phyloP scores from a whole-genome alignment of 2,329 filamentous ascomycete species.

The Alternaria angustiovoidea region DNA sequence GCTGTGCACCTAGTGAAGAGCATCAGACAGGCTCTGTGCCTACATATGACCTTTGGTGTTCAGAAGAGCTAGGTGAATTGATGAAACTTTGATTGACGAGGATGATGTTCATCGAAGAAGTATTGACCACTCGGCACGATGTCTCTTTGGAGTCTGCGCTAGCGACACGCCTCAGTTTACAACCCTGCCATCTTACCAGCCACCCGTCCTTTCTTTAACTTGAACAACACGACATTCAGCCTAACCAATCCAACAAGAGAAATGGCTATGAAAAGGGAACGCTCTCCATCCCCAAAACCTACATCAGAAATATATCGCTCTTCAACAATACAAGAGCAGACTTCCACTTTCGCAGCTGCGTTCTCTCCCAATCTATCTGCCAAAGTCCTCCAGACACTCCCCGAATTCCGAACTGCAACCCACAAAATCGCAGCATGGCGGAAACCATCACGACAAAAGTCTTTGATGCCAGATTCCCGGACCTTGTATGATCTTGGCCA shows the following conservation, averaged over 20 bases:
- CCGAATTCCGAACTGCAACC: constrained; percentile 56
- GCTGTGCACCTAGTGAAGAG: neutral
- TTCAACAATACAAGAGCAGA: constrained; percentile 57
- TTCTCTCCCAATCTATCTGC: constrained; percentile 57
- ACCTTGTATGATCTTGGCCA: constrained; percentile 55
- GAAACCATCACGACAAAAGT: constrained; percentile 56
- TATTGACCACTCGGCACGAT: constrained; percentile 11
- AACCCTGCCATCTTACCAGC: constrained; percentile 4
- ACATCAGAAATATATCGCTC: constrained; percentile 55
- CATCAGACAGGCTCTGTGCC: neutral
- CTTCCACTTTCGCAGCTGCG: constrained; percentile 60
- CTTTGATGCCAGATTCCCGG: constrained; percentile 49
- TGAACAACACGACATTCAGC: constrained; percentile 2
- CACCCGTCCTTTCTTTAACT: constrained; percentile 9
- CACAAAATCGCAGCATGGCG: constrained; percentile 63
- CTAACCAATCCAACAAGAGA: constrained; percentile 1
- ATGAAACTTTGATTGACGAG: neutral
- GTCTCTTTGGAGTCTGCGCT: constrained; percentile 14
- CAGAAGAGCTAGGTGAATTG: neutral
- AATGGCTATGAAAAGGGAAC: constrained; percentile 46
- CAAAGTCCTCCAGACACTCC: constrained; percentile 53
- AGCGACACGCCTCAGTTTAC: constrained; percentile 17
- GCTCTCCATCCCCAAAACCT: constrained; percentile 23
- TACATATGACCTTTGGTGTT: neutral
- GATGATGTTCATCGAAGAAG: constrained; percentile 7